Percentiles rank a stretch among this genome's conserved stretches.
phyloP scores from a whole-genome alignment of 306 rosid genomes.

The Hippophae rhamnoides region DNA sequence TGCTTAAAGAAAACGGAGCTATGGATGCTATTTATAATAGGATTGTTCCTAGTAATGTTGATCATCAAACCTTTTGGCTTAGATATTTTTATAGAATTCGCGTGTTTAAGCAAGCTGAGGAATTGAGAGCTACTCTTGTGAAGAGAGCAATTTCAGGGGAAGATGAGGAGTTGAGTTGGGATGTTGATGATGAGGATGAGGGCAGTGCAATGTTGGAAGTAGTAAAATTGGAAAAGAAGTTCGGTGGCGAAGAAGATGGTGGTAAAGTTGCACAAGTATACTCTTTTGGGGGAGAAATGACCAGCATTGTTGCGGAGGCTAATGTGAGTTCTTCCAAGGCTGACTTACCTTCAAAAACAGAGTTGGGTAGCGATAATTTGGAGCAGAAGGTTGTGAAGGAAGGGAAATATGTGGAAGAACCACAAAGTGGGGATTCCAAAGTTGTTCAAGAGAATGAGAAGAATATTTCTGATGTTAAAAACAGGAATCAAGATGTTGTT shows the following conservation, averaged over 20 bases:
- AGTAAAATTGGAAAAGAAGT: conserved; percentile 13
- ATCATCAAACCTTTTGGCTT: conserved; percentile 57
- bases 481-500: conserved; percentile 13
- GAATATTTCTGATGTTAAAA: conserved; percentile 1
- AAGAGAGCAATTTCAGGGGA: conserved; percentile 48
- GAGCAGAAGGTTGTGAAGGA: conserved; percentile 20
- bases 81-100: conserved; percentile 65
- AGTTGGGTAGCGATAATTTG: conserved; percentile 3
- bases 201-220: conserved; percentile 19
- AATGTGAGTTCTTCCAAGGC: conserved; percentile 11
- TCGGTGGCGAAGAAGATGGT: conserved; percentile 19
- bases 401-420: conserved; percentile 24
- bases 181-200: conserved; percentile 46
- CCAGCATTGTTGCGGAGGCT: conserved; percentile 12
- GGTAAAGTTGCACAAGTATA: conserved; percentile 16
- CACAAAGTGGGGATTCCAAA: conserved; percentile 12
- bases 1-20: conserved; percentile 47
- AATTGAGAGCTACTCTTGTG: conserved; percentile 59
- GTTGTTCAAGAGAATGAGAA: conserved; percentile 18
- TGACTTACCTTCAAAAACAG: neutral
- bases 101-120: conserved; percentile 59
- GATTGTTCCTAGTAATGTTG: conserved; percentile 48
- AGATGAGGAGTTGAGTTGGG: conserved; percentile 70
- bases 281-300: conserved; percentile 17
- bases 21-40: conserved; percentile 39